Evolutionary conservation across 2,329 filamentous ascomycete species (phyloP).

Genomic region (Fusarium sp.): DNA sequence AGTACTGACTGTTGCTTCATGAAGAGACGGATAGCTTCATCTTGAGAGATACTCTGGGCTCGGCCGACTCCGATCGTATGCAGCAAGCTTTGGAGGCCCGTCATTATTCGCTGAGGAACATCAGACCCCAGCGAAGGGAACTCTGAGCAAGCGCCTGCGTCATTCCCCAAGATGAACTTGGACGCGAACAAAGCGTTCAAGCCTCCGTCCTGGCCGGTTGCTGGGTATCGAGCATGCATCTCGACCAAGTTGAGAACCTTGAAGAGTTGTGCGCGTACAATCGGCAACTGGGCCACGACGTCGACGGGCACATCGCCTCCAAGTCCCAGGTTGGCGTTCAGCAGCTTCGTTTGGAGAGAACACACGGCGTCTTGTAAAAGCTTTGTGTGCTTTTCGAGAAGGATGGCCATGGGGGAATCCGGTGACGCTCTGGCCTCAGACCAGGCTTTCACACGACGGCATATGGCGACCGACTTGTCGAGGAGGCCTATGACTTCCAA

Average conservation of each 20-base stretch:
- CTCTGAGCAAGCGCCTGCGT: not conserved
- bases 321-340: not conserved
- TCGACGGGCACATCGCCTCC: not conserved
- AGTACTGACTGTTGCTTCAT: not conserved
- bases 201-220: not conserved
- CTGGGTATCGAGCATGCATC: not conserved
- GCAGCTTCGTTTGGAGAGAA: not conserved
- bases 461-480: not conserved
- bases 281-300: not conserved
- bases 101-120: not conserved
- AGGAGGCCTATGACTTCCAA: not conserved
- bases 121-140: not conserved
- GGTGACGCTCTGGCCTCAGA: no score
- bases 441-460: not conserved
- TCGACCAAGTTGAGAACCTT: not conserved
- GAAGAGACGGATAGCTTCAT: not conserved
- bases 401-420: not conserved
- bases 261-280: not conserved
- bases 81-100: not conserved
- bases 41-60: not conserved
- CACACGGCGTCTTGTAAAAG: not conserved
- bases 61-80: not conserved
- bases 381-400: not conserved
- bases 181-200: not conserved
- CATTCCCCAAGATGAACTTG: not conserved